Conservation (phyloP, 306 rosid species). For the Macrotyloma uniflorum region DNA sequence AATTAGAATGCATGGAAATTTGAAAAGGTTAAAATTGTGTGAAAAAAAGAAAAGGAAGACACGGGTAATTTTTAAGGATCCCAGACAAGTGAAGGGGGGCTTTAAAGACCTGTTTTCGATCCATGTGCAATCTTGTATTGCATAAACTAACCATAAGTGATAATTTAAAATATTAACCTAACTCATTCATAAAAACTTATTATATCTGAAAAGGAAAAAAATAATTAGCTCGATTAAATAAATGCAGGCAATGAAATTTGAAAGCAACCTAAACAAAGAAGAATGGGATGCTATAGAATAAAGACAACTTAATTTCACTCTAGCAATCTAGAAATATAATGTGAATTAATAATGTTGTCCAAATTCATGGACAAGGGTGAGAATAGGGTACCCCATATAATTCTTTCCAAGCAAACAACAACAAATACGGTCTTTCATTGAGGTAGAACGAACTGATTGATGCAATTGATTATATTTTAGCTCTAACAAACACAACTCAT, state of each 20-base stretch:
- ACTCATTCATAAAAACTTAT: no score
- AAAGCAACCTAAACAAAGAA: constrained; percentile 30
- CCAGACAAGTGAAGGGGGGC: no score
- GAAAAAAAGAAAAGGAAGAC: no score
- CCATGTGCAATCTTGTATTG: no score
- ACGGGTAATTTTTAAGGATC: no score
- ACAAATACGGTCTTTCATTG: constrained; percentile 48
- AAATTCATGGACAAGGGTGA: constrained; percentile 36
- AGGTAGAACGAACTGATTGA: constrained; percentile 78
- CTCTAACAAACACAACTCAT: constrained; percentile 43
- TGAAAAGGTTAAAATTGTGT: not conserved
- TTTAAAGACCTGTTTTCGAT: no score
- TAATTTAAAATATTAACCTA: no score
- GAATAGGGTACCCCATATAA: constrained; percentile 42
- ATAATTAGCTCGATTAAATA: not conserved
- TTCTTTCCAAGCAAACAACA: constrained; percentile 43
- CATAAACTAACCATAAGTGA: not conserved
- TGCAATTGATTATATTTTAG: constrained; percentile 43
- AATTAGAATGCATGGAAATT: not conserved
- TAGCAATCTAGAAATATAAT: not conserved
- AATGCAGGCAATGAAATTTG: not conserved
- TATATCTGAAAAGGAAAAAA: not conserved
- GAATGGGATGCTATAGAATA: constrained; percentile 29
- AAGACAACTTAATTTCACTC: constrained; percentile 36
- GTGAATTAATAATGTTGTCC: constrained; percentile 12